Percentiles rank a stretch among this genome's conserved stretches.
These are phyloP conservation scores for Elaphomyces granulatus DNA, from an alignment of 495 filamentous ascomycete genomes.

Conservation along the genomic window DNA sequence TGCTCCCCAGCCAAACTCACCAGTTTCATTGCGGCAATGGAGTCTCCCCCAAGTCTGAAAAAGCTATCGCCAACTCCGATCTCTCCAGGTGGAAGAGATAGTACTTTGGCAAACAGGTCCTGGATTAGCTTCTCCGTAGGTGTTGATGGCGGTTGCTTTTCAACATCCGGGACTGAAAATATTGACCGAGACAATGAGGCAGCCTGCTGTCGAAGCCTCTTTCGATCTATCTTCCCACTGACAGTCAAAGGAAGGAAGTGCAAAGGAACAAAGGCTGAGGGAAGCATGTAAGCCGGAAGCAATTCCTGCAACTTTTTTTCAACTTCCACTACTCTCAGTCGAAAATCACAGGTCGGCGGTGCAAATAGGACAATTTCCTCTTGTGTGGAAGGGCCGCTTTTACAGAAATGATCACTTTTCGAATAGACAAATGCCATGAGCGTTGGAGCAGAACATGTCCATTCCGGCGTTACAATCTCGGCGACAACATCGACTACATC, in stretches of 20 bases:
- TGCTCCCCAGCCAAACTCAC: slow-evolving; percentile 24
- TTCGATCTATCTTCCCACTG: slow-evolving; percentile 40
- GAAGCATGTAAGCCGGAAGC: slow-evolving; percentile 38
- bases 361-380: background rate
- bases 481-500: background rate
- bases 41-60: slow-evolving; percentile 42
- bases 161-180: background rate
- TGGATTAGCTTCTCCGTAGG: slow-evolving; percentile 16
- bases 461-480: slow-evolving; percentile 2
- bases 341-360: background rate
- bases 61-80: slow-evolving; percentile 36
- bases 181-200: slow-evolving; percentile 1
- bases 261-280: slow-evolving; percentile 36
- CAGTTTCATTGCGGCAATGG: slow-evolving; percentile 42
- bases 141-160: background rate
- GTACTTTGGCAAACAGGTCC: slow-evolving; percentile 20
- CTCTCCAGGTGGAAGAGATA: slow-evolving; percentile 13
- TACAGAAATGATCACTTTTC: background rate
- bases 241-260: slow-evolving; percentile 31
- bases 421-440: slow-evolving; percentile 1
- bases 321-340: background rate
- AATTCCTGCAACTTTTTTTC: slow-evolving; percentile 4
- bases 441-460: background rate
- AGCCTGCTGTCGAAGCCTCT: slow-evolving; percentile 19
- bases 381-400: background rate